These are phyloP conservation scores for Chenopodium quinoa DNA, from an alignment of 148 eudicot species.

Conservation along the genomic window DNA sequence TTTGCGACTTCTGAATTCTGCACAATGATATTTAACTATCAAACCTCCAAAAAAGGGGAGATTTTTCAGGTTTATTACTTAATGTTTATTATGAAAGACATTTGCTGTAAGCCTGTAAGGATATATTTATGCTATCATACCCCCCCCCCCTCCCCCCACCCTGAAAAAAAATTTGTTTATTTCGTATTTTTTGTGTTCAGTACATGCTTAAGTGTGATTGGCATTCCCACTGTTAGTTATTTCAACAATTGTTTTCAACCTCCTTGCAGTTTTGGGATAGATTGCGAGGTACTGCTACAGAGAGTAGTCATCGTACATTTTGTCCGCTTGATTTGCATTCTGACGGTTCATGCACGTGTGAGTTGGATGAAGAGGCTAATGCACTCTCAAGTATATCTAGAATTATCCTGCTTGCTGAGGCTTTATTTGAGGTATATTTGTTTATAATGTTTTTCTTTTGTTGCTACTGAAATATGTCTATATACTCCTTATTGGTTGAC, in stretches of 20 bases:
- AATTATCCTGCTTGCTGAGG: constrained; percentile 58
- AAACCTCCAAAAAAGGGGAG: not conserved
- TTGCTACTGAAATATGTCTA: not conserved
- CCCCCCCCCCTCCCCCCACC: too few species aligned
- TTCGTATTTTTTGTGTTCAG: not conserved
- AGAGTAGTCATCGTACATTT: constrained; percentile 30
- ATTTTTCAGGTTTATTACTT: not conserved
- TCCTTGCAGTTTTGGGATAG: constrained; percentile 46
- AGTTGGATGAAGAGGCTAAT: constrained; percentile 44
- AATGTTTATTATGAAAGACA: not conserved
- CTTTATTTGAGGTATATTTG: constrained; percentile 58
- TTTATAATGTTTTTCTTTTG: not conserved
- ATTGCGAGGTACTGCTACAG: constrained; percentile 37
- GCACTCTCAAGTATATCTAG: constrained; percentile 52
- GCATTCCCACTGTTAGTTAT: constrained; percentile 9
- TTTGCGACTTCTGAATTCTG: not conserved
- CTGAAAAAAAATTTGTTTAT: too few species aligned
- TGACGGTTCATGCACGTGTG: constrained; percentile 55
- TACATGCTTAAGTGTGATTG: constrained; percentile 1
- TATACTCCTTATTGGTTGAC: not conserved
- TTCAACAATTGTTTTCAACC: not conserved
- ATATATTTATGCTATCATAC: not conserved
- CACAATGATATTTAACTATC: not conserved
- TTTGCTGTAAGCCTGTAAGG: constrained; percentile 4
- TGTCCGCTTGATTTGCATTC: constrained; percentile 56